Base-by-base conservation (phyloP, 2,329 filamentous ascomycete genomes). In the Diaporthe aspalathi region DNA sequence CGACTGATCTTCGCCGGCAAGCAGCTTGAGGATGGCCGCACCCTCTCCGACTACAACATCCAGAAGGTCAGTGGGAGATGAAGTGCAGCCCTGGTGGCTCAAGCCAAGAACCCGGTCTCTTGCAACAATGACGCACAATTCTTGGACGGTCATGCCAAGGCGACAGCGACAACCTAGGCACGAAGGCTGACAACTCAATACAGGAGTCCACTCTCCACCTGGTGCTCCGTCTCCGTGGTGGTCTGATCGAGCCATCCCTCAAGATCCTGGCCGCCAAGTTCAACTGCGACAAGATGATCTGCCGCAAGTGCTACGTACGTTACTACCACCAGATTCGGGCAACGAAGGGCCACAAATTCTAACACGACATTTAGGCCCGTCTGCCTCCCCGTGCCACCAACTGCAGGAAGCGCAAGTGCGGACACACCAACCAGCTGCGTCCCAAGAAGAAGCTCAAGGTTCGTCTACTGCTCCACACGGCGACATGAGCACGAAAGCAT, bases 251-350 rank as follows among this genome's bases (percentile, higher is more conserved):
- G 91, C 96, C 96, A 81, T 98, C 95, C 81, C 92, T 98, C 81
- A 98, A 98, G 92, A 95, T 94, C 79, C 92, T 98, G 77, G 95
- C 95, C 83, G 95, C 92, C 89, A 98, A 98, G 91, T 98, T 97
- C 92, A 98, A 99, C 93, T 98, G 95, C 93, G 96, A 98, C 79
- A 98, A 98, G 93, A 95, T 95, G 93, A 97, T 98, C 88, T 98
- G 96, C 94, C 95, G 96, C 90, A 98, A 99, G 93, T 99, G 96
- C 93, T 98, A 98, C 88, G 94, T 96, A 92, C 80, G 93, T 91
- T 71, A 1, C 57, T 72, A 62, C 65, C 53, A 38, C 40, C 40
- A 17, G 22, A 29, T 11, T 16, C 62, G 20, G 17, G 6, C 43
- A 14, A 24, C 9, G 20, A 8, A 22, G n/a, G 22, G 27, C 12